Evolutionary conservation across 2,329 filamentous ascomycete species (phyloP), one percentile per base, ranked within the genome.

Genomic region (Phoma sp.): DNA sequence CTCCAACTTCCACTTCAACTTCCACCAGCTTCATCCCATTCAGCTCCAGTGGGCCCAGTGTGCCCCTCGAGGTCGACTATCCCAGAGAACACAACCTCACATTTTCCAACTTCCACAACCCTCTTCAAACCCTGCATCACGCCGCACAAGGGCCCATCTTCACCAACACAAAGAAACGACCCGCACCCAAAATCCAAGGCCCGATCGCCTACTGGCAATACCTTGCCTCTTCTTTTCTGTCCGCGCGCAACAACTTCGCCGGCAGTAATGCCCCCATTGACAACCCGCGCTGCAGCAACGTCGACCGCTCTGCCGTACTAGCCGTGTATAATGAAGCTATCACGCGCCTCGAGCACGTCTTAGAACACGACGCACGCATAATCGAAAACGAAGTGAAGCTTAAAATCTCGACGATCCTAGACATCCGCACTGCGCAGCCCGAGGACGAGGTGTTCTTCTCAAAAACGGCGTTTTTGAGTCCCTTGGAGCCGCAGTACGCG

Each of bases 401-500:
- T 4, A 64, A 64, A 23, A 47, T 61, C 1, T 39, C 39, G 2
- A 55, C 49, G 1, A 57, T 65, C 4, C 37, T 67, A 0, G 43
- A 53, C 2, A 13, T 61, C 6, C 11, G 36, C 0, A 6, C 8
- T 6, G 58, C 57, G 8, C 30, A 50, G 8, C 57, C 57, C 4
- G 29, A 47, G 3, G 46, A 64, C 13, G 7, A 22, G 0, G 58
- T 60, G 0, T 65, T 64, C 36, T 27, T 14, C 4, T 24, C 11
- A 5, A 23, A 23, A 8, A 35, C 13, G 9, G 29, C 52, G 7
- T 36, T 55, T 2, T 50, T 65, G 3, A 18, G 6, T 3, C 61
- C 59, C 0, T 40, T 65, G 0, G 59, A 65, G 4, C 62, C 61
- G 2, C 49, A 59, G 23, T 67, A 60, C 14, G 62, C 64, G 2